Evolutionary conservation across 2,329 filamentous ascomycete genomes (phyloP).

Genomic region (Verticillium nubilum): DNA sequence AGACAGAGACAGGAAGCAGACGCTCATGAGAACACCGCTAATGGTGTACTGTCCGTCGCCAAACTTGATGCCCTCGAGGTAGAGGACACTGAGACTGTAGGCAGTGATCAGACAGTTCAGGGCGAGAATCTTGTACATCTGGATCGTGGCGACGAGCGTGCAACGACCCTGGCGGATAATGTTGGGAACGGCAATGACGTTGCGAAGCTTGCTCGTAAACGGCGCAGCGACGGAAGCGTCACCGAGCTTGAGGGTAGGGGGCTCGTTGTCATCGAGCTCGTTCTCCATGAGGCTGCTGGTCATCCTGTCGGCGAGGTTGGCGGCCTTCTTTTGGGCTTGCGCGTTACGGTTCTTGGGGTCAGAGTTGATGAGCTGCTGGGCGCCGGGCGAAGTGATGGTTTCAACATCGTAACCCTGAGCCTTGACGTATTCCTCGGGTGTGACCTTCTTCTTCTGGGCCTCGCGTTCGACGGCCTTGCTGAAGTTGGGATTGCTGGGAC

Average conservation of each 20-base stretch:
- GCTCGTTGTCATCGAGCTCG: conserved; percentile 83
- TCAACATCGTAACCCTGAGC: conserved; percentile 50
- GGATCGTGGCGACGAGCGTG: conserved; percentile 95
- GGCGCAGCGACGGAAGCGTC: conserved; percentile 96
- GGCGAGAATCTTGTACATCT: conserved; percentile 99
- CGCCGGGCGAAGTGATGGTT: conserved; percentile 62
- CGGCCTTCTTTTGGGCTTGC: conserved; percentile 66
- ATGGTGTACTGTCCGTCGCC: conserved; percentile 98
- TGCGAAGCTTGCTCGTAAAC: conserved; percentile 95
- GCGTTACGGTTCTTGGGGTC: conserved; percentile 54
- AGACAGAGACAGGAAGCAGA: conserved; percentile 98
- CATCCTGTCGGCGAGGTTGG: conserved; percentile 78
- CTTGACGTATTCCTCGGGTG: conserved; percentile 51
- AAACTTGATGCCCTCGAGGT: conserved; percentile 98
- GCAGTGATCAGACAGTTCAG: conserved; percentile 97
- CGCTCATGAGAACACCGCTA: conserved; percentile 98
- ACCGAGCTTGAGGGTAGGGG: conserved; percentile 92
- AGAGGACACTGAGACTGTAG: conserved; percentile 93
- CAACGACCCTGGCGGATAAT: conserved; percentile 97
- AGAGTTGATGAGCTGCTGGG: conserved; percentile 48
- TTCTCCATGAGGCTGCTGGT: conserved; percentile 84
- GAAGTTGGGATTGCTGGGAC: conserved; percentile 88
- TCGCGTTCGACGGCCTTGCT: conserved; percentile 87
- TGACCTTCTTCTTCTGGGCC: conserved; percentile 69
- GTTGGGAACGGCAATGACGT: conserved; percentile 95